Evolutionary conservation across 345 rosid species (phyloP).

Genomic region (Clausena lansium): DNA sequence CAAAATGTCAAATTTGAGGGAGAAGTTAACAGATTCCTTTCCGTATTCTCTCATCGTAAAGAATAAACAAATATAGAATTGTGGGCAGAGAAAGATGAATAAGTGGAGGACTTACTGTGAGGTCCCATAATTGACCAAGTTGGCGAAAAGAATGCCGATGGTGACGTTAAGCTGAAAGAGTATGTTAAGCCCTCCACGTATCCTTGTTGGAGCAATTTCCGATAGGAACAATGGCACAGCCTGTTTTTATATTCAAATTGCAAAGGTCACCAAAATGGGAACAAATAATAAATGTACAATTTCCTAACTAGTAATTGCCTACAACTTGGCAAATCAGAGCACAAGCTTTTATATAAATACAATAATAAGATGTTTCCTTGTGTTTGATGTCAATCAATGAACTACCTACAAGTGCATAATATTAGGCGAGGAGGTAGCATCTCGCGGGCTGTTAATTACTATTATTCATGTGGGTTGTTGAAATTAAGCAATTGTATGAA

Average conservation of each 20-base stretch:
- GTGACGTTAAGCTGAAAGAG: constrained; percentile 94
- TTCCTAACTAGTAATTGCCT: neutral
- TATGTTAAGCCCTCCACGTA: constrained; percentile 90
- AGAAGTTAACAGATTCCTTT: neutral
- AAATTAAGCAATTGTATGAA: neutral
- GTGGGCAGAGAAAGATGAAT: neutral
- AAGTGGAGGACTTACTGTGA: constrained; percentile 53
- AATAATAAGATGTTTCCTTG: neutral
- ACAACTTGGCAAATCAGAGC: neutral
- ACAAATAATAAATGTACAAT: neutral
- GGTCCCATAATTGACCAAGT: constrained; percentile 89
- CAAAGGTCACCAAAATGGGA: neutral
- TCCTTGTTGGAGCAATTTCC: constrained; percentile 93
- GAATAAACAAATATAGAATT: neutral
- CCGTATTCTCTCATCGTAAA: neutral
- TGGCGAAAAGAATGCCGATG: constrained; percentile 89
- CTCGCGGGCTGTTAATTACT: neutral
- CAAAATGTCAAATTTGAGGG: constrained; percentile 9
- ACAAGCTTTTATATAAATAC: neutral
- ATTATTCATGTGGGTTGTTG: neutral
- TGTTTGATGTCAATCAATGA: neutral
- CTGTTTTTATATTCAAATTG: constrained; percentile 27
- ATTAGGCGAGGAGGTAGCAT: neutral
- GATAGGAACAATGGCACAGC: constrained; percentile 94
- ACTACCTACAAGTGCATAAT: neutral